Conservation (phyloP, 2,329 filamentous ascomycete genomes). For the Phialophora expanda region DNA sequence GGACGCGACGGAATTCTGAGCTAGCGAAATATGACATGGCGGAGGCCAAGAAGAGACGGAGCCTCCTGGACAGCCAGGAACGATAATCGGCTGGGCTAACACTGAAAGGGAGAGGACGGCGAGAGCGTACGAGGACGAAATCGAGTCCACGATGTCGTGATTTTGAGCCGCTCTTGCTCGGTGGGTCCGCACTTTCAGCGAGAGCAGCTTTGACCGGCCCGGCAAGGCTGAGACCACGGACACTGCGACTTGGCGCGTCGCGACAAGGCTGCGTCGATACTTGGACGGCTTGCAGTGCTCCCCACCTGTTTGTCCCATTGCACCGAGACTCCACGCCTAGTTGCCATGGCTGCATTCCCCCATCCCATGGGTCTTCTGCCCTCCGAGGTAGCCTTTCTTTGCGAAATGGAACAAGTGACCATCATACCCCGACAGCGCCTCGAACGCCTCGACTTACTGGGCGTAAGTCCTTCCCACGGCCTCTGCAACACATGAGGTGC, state of each 20-base stretch:
- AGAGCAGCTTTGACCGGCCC: neutral
- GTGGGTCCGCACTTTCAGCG: slow-evolving; percentile 5
- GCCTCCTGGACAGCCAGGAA: neutral
- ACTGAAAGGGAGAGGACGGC: neutral
- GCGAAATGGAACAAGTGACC: slow-evolving; percentile 96
- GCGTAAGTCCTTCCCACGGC: slow-evolving; percentile 64
- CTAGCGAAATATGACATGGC: slow-evolving; percentile 33
- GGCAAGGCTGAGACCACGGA: neutral
- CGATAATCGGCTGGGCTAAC: neutral
- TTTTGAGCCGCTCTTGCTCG: neutral
- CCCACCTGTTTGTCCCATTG: neutral
- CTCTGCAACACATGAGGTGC: slow-evolving; percentile 40
- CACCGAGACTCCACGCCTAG: neutral
- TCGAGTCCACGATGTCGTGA: slow-evolving; percentile 9
- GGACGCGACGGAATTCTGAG: slow-evolving; percentile 31
- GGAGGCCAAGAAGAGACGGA: neutral
- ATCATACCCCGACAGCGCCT: slow-evolving; percentile 89
- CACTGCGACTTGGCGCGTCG: neutral
- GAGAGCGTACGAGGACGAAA: neutral
- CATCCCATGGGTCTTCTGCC: slow-evolving; percentile 74
- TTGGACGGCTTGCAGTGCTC: no score
- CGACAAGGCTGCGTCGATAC: neutral
- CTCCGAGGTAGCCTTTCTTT: slow-evolving; percentile 88
- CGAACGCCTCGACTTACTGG: slow-evolving; percentile 81
- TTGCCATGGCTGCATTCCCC: slow-evolving; percentile 62